Evolutionary conservation across 2,329 filamentous ascomycete species (phyloP).

Genomic region (Claviceps africana): DNA sequence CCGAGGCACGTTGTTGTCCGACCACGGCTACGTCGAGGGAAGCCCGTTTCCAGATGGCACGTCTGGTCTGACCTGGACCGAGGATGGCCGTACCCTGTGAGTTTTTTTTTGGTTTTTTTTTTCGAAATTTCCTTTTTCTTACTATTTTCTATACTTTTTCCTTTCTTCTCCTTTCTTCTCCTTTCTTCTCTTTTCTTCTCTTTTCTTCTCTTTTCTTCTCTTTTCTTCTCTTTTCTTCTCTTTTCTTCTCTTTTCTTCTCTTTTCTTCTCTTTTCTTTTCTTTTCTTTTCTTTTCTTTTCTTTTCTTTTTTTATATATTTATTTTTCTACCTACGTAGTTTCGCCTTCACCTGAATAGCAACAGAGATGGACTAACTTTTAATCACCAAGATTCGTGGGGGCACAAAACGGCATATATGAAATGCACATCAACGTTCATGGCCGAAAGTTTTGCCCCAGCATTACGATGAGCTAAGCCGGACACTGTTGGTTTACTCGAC

Average conservation of each 20-base stretch:
- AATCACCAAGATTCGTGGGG: conserved; percentile 38
- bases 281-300: too few species aligned
- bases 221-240: neutral
- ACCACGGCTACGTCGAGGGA: conserved; percentile 28
- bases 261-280: too few species aligned
- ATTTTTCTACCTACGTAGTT: too few species aligned
- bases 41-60: conserved; percentile 41
- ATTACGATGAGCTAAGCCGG: conserved; percentile 34
- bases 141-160: neutral
- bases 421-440: conserved; percentile 50
- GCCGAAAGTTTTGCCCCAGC: conserved; percentile 45
- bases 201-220: too few species aligned
- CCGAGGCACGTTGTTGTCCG: conserved; percentile 17
- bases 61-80: conserved; percentile 47
- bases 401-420: conserved; percentile 66
- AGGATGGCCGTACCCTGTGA: conserved; percentile 45
- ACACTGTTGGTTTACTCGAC: neutral
- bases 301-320: too few species aligned
- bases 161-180: neutral
- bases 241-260: too few species aligned
- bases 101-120: too few species aligned
- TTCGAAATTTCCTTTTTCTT: too few species aligned
- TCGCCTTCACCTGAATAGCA: neutral
- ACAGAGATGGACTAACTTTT: conserved; percentile 9
- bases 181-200: neutral